Base-by-base conservation (phyloP, 2,329 filamentous ascomycete genomes). In the Ascosphaera apis region DNA sequence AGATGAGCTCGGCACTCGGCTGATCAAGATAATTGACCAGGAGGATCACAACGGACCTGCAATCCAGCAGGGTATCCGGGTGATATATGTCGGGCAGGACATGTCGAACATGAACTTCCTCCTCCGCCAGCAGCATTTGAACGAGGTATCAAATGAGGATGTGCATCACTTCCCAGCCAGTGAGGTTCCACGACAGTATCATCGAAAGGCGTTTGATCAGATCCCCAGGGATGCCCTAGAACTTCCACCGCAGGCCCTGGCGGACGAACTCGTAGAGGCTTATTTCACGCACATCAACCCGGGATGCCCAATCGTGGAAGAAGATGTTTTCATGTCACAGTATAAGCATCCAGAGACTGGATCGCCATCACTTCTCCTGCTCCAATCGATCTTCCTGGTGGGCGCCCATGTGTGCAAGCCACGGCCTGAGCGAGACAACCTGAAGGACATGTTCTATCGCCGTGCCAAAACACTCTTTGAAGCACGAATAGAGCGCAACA, bases 101-200 rank as follows among this genome's bases (percentile, higher is more conserved):
- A 57, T 65, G 39, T 69, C 65, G 23, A 69, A 68, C 39, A 56
- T 68, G 43, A 65, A 65, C 37, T 66, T 67, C 42, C 50, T 68
- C 31, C 58, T 68, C 18, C 60, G 62, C 9, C 64, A 67, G 40
- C 60, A 62, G 39, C 25, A 28, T 13, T 8, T 8, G 9, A 28
- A 28, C 25, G 36, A 33, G n/a, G 53, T 55, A 25, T 50, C 50
- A 38, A 53, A 56, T 39, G 53, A 55, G 31, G 49, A 55, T 41
- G 42, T 62, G 43, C 56, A 57, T 37, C 57, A 60, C 42, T 59
- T 58, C 41, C 53, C 57, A 3, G 53, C 54, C 31, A 58, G 58
- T 41, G 49, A 57, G 48, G 60, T 57, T 36, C 55, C 51, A 34
- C 58, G 46, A 41, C 59, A 43, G 37, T 57, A 56, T 37, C 44